Base-by-base conservation (phyloP, 1,139 yeast species). In the Yamadazyma sp. region DNA sequence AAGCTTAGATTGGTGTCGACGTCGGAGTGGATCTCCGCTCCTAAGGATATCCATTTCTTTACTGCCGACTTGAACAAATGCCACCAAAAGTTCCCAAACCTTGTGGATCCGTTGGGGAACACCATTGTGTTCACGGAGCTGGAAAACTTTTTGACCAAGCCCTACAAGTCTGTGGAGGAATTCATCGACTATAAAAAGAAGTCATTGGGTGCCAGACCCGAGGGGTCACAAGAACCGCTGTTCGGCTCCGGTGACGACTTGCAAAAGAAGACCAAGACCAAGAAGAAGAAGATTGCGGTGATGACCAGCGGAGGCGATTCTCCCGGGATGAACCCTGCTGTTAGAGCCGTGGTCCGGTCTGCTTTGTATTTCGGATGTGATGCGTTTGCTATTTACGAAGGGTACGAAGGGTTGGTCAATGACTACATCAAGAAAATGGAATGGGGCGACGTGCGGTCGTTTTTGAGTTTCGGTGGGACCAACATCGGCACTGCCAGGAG, bases 261-360 rank as follows among this genome's bases (percentile, higher is more conserved):
- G n/a, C n/a, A n/a, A n/a, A n/a, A n/a, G n/a, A n/a, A n/a, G n/a
- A 11, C 16, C 14, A 15, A 14, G 17, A 9, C 27, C n/a, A 22
- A 38, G 23, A 41, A 43, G 25, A 70, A 72, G 63, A 83, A 83
- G 58, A 82, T 85, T 43, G 94, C 87, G 1, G 87, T 85, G 17
- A 85, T 85, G 92, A 85, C 94, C 2, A 83, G 91, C 1, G 94
- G 94, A 48, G 94, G 94, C 55, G 94, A 85, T 59, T 84, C 92
- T 34, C 92, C 87, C 15, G 94, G 94, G 52, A 85, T 85, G 94
- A 83, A 83, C 56, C 87, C 92, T 5, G 83, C 81, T 20, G 92
- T 85, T 8, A 71, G 92, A 49, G 91, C 92, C 1, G 87, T 85
- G 38, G 85, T 84, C 7, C 69, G 94, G 51, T 79, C 91, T 0